Evolutionary conservation across 345 rosid species (phyloP).

Genomic region (Hypericum androsaemum): DNA sequence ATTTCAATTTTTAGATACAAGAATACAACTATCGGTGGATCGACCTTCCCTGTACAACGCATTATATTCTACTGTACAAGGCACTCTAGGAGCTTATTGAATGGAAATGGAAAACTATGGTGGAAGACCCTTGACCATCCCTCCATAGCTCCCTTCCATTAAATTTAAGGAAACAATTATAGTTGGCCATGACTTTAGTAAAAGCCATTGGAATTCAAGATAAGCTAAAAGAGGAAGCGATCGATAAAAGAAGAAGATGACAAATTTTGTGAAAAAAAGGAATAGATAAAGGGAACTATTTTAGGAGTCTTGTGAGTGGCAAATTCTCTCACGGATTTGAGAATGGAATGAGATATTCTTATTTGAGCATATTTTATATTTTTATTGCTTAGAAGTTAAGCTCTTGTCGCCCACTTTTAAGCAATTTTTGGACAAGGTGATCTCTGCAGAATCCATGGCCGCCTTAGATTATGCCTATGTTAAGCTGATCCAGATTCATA

Average conservation of each 20-base stretch:
- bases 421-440: background rate
- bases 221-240: constrained; percentile 8
- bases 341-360: constrained; percentile 27
- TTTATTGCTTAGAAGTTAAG: constrained; percentile 8
- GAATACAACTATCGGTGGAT: too few relatives aligned
- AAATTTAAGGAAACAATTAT: constrained; percentile 30
- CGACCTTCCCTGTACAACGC: too few relatives aligned
- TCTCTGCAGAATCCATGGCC: background rate
- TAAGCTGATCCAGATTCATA: constrained; percentile 4
- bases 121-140: constrained; percentile 20
- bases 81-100: too few relatives aligned
- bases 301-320: constrained; percentile 24
- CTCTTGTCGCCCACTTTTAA: background rate
- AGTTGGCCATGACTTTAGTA: constrained; percentile 36
- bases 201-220: constrained; percentile 22
- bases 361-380: constrained; percentile 2
- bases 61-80: too few relatives aligned
- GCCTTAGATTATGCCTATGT: constrained; percentile 1
- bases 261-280: constrained; percentile 27
- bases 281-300: constrained; percentile 32
- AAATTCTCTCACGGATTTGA: constrained; percentile 12
- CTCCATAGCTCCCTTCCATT: constrained; percentile 16
- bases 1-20: too few relatives aligned
- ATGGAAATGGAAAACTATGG: too few relatives aligned
- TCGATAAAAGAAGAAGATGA: constrained; percentile 13